These are phyloP conservation scores for Tricholoma sp. DNA, from an alignment of 768 basidiomycete species.

Conservation along the genomic window DNA sequence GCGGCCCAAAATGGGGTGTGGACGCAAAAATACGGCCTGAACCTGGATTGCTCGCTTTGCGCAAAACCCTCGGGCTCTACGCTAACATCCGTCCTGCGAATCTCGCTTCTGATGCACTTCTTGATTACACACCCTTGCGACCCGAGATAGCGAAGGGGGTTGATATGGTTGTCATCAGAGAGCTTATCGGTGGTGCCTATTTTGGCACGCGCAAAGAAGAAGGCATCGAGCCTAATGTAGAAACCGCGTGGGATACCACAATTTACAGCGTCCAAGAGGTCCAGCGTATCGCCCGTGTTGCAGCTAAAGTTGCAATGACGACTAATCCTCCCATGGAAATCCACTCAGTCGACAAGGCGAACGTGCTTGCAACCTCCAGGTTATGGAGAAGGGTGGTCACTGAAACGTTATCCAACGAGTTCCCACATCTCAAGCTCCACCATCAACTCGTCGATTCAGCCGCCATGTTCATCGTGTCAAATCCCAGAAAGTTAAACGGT, in stretches of 20 bases:
- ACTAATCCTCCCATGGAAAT: conserved; percentile 81
- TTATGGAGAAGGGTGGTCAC: conserved; percentile 93
- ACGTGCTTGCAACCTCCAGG: conserved; percentile 91
- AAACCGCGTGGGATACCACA: conserved; percentile 89
- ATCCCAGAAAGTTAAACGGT: conserved; percentile 90
- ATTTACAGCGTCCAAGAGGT: conserved; percentile 90
- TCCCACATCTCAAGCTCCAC: conserved; percentile 80
- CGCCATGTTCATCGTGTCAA: conserved; percentile 90
- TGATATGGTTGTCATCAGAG: conserved; percentile 91
- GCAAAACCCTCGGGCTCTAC: conserved; percentile 92
- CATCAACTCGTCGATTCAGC: conserved; percentile 96
- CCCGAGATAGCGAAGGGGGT: conserved; percentile 77
- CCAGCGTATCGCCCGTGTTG: conserved; percentile 91
- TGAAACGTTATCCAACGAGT: conserved; percentile 79
- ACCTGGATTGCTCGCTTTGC: conserved; percentile 78
- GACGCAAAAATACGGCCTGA: conserved; percentile 87
- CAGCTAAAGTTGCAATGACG: conserved; percentile 84
- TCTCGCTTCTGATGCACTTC: conserved; percentile 87
- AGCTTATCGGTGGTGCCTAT: conserved; percentile 95
- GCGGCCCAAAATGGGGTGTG: conserved; percentile 99
- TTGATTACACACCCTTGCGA: conserved; percentile 86
- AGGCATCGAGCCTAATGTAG: conserved; percentile 54
- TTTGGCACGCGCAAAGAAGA: conserved; percentile 93
- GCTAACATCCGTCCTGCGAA: conserved; percentile 98
- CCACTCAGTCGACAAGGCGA: conserved; percentile 97